These are phyloP conservation scores for Tylopilus sp. DNA, from an alignment of 1,284 basidiomycete species.

Conservation along the genomic window DNA sequence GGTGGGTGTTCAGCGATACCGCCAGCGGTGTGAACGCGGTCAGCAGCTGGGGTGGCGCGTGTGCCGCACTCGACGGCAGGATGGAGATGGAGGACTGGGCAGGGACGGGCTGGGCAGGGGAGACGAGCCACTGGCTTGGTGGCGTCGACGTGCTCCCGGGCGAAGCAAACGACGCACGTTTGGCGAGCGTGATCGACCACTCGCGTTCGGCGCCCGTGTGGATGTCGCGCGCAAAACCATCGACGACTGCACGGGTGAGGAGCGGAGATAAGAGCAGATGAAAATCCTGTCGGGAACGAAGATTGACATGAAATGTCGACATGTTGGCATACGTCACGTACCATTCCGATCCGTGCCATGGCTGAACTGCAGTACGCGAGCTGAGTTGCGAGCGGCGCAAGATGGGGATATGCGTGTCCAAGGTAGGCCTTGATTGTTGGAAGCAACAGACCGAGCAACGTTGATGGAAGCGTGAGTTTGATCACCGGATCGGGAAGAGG, in stretches of 20 bases:
- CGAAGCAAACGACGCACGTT: conserved; percentile 9
- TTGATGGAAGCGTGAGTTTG: conserved; percentile 31
- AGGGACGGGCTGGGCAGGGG: conserved; percentile 34
- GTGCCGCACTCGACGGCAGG: conserved; percentile 34
- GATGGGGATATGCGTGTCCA: conserved; percentile 45
- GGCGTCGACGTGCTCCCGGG: conserved; percentile 11
- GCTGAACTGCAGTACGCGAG: conserved; percentile 91
- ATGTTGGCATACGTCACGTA: conserved; percentile 11
- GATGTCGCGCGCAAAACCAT: conserved; percentile 31
- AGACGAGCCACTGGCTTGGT: conserved; percentile 53
- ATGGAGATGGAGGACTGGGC: conserved; percentile 30
- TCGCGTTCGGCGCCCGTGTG: conserved; percentile 28
- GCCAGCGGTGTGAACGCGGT: conserved; percentile 78
- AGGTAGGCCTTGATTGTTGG: conserved; percentile 58
- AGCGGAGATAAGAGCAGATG: conserved; percentile 30
- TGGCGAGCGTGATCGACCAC: conserved; percentile 26
- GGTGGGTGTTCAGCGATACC: conserved; percentile 68
- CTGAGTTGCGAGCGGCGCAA: conserved; percentile 85
- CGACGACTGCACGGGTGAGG: conserved; percentile 31
- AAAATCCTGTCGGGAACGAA: conserved; percentile 23
- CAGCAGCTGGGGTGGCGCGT: conserved; percentile 66
- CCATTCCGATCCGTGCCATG: conserved; percentile 84
- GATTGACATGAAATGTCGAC: neutral
- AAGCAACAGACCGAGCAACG: conserved; percentile 57
- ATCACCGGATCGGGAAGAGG: conserved; percentile 24